Percentiles rank a stretch among this genome's conserved stretches.
phyloP scores from a whole-genome alignment of 2,329 filamentous ascomycete species.

The Xylariaceae sp. region DNA sequence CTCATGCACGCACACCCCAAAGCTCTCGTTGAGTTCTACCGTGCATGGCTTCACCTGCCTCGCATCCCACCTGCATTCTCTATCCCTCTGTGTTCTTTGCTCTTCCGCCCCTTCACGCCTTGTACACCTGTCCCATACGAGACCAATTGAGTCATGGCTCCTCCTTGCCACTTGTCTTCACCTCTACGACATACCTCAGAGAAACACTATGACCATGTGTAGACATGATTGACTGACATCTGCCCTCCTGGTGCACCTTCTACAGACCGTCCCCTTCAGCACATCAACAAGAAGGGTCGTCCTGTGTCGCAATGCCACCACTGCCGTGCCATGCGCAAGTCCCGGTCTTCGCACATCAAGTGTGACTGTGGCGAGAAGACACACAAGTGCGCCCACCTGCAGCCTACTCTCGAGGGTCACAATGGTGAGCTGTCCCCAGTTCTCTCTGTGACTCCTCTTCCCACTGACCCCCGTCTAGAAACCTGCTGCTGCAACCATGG shows the following conservation, averaged over 20 bases:
- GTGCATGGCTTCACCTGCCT: background rate
- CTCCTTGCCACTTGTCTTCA: background rate
- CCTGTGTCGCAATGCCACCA: conserved; percentile 97
- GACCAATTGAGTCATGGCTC: background rate
- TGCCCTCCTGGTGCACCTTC: conserved; percentile 6
- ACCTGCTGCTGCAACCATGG: conserved; percentile 68
- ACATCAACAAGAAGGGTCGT: conserved; percentile 96
- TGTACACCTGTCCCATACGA: background rate
- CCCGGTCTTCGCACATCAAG: conserved; percentile 87
- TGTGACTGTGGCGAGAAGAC: conserved; percentile 96
- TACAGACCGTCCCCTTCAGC: conserved; percentile 80
- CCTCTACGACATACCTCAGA: background rate
- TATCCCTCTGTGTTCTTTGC: background rate
- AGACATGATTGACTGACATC: conserved; percentile 13
- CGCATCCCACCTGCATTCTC: background rate
- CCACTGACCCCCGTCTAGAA: conserved; percentile 41
- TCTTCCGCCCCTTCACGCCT: background rate
- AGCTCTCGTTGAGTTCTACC: background rate
- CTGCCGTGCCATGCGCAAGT: conserved; percentile 94
- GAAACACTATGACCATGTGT: background rate
- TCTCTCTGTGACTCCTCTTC: background rate
- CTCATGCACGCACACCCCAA: background rate
- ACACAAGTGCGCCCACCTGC: conserved; percentile 60
- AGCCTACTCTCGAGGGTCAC: conserved; percentile 53
- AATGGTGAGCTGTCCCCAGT: conserved; percentile 44